Evolutionary conservation across 2,329 filamentous ascomycete genomes (phyloP).

Genomic region (Chlorencoelia australis): DNA sequence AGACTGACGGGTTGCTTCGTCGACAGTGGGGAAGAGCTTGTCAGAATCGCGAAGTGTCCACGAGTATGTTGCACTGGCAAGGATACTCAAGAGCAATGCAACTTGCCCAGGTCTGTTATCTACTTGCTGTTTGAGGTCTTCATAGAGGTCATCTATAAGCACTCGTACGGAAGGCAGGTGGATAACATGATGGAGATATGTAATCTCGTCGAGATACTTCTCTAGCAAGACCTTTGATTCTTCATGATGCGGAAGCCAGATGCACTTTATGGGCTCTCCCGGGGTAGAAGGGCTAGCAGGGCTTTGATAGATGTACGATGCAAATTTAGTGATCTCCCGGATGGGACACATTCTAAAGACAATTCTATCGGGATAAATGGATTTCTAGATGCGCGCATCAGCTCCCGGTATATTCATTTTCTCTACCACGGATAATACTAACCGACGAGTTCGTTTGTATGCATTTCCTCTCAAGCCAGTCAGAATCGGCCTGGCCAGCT

Average conservation of each 20-base stretch:
- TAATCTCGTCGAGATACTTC: slow-evolving; percentile 8
- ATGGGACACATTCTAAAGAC: slow-evolving; percentile 10
- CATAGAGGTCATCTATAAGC: slow-evolving; percentile 7
- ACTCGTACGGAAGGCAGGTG: slow-evolving; percentile 10
- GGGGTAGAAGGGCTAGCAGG: neutral
- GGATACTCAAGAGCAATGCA: slow-evolving; percentile 7
- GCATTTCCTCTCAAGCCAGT: slow-evolving; percentile 9
- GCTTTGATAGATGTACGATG: slow-evolving; percentile 5
- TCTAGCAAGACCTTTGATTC: slow-evolving; percentile 12
- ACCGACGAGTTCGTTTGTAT: slow-evolving; percentile 3
- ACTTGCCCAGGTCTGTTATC: slow-evolving; percentile 4
- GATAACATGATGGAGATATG: slow-evolving; percentile 10
- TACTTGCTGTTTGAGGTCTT: slow-evolving; percentile 3
- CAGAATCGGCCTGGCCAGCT: slow-evolving; percentile 5
- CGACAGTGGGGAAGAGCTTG: slow-evolving; percentile 7
- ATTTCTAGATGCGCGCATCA: neutral
- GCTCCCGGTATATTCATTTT: neutral
- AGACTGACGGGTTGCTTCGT: slow-evolving; percentile 24
- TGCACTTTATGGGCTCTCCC: slow-evolving; percentile 7
- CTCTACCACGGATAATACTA: neutral
- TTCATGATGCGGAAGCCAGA: slow-evolving; percentile 9
- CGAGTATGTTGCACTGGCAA: slow-evolving; percentile 5
- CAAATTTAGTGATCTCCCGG: slow-evolving; percentile 4
- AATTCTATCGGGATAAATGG: slow-evolving; percentile 3
- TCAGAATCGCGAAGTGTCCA: slow-evolving; percentile 8